phyloP scores from a whole-genome alignment of 345 rosid species.

The Citrus sp. region DNA sequence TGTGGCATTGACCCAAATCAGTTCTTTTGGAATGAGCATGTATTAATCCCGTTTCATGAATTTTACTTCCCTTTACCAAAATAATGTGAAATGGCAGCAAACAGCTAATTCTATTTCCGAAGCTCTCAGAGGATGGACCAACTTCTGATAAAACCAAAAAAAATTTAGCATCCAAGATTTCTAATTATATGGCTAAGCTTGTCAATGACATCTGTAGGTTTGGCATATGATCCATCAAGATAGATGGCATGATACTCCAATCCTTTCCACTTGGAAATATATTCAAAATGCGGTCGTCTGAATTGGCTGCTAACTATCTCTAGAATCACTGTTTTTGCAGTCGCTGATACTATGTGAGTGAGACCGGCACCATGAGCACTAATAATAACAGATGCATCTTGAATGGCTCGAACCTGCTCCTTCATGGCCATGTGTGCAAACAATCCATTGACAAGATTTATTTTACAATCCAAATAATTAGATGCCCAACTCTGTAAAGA shows the following conservation, averaged over 20 bases:
- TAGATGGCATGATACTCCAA: slow-evolving; percentile 80
- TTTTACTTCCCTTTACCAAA: not conserved
- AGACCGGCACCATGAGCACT: slow-evolving; percentile 99
- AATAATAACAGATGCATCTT: slow-evolving; percentile 89
- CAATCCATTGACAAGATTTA: slow-evolving; percentile 79
- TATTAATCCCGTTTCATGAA: not conserved
- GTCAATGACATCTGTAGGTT: slow-evolving; percentile 49
- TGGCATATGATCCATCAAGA: slow-evolving; percentile 58
- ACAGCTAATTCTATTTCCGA: not conserved
- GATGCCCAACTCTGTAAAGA: slow-evolving; percentile 64
- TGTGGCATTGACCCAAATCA: not conserved
- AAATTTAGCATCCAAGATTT: slow-evolving; percentile 53
- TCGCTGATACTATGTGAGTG: slow-evolving; percentile 84
- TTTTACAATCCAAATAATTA: slow-evolving; percentile 45
- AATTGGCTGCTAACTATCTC: slow-evolving; percentile 65
- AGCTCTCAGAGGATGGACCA: not conserved
- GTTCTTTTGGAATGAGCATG: not conserved
- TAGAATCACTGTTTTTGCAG: slow-evolving; percentile 75
- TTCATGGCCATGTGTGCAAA: slow-evolving; percentile 92
- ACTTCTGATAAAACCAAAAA: not conserved
- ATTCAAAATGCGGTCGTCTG: slow-evolving; percentile 75
- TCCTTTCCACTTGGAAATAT: slow-evolving; percentile 93
- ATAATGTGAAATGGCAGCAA: not conserved
- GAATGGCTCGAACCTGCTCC: slow-evolving; percentile 79
- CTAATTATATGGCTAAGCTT: slow-evolving; percentile 47